These are phyloP conservation scores for Stachybotrys chartarum DNA, from an alignment of 2,329 filamentous ascomycete species.

Conservation along the genomic window DNA sequence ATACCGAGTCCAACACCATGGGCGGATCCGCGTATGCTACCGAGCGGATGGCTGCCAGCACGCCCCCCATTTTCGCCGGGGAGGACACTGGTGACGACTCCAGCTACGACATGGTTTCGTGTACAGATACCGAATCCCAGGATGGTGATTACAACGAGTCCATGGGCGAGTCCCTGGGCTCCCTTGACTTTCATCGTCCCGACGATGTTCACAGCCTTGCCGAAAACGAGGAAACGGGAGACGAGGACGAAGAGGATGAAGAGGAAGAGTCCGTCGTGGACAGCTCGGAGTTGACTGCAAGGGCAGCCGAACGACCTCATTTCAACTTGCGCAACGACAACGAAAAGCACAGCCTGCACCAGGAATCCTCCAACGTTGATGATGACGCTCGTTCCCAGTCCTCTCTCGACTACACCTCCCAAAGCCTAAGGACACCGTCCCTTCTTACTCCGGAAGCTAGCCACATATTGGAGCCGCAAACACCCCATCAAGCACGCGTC, in stretches of 20 bases:
- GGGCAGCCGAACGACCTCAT: neutral
- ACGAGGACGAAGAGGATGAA: conserved; percentile 21
- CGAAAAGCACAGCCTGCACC: neutral
- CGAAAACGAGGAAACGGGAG: conserved; percentile 40
- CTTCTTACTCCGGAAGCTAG: conserved; percentile 27
- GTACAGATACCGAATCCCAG: conserved; percentile 46
- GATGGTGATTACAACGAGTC: conserved; percentile 39
- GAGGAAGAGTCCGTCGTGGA: conserved; percentile 21
- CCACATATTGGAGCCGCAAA: conserved; percentile 10
- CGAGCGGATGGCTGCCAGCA: conserved; percentile 11
- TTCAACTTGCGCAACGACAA: neutral
- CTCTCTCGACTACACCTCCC: conserved; percentile 42
- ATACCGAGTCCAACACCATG: neutral
- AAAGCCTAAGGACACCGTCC: conserved; percentile 37
- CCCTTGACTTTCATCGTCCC: conserved; percentile 38
- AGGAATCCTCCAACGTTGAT: conserved; percentile 14
- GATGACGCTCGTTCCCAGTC: conserved; percentile 29
- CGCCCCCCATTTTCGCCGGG: conserved; percentile 36
- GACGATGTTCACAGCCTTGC: conserved; percentile 46
- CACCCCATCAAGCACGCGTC: conserved; percentile 4
- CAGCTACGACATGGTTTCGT: conserved; percentile 48
- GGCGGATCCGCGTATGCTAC: neutral
- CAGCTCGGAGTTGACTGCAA: conserved; percentile 9
- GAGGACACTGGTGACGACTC: conserved; percentile 48
- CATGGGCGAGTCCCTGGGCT: conserved; percentile 41